These are phyloP conservation scores for Scytalidium lignicola DNA, from an alignment of 2,329 filamentous ascomycete genomes.

Conservation along the genomic window DNA sequence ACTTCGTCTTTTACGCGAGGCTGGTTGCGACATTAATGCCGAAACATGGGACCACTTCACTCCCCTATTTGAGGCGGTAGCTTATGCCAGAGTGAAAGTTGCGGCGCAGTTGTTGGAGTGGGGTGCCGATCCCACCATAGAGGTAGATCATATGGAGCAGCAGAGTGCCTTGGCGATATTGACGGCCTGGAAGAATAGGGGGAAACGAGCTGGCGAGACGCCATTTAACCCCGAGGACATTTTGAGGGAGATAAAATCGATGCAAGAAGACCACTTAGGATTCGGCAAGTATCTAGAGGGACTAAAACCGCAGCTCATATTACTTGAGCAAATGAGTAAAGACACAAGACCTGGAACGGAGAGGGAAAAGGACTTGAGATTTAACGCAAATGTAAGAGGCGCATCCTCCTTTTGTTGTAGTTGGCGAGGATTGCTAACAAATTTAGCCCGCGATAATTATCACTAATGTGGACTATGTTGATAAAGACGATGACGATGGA, in stretches of 20 bases:
- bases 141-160: not conserved
- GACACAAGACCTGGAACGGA: conserved; percentile 5
- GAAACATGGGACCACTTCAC: not conserved
- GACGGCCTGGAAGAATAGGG: not conserved
- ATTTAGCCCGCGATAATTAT: too few species aligned
- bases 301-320: not conserved
- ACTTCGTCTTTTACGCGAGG: not conserved
- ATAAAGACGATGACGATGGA: too few species aligned
- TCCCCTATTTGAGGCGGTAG: conserved; percentile 5
- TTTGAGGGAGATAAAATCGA: not conserved
- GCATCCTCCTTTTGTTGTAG: too few species aligned
- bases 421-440: too few species aligned
- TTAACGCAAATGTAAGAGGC: too few species aligned
- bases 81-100: conserved; percentile 1
- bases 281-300: conserved; percentile 3
- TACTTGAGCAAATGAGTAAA: not conserved
- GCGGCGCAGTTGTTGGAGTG: conserved; percentile 4
- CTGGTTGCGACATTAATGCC: conserved; percentile 2
- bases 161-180: conserved; percentile 1
- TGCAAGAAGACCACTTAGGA: not conserved
- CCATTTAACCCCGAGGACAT: not conserved
- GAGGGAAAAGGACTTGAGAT: conserved; percentile 4
- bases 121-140: conserved; percentile 5
- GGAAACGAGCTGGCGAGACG: not conserved
- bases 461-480: too few species aligned